These are phyloP conservation scores for Clohesyomyces aquaticus DNA, from an alignment of 495 filamentous ascomycete species.

Conservation along the genomic window DNA sequence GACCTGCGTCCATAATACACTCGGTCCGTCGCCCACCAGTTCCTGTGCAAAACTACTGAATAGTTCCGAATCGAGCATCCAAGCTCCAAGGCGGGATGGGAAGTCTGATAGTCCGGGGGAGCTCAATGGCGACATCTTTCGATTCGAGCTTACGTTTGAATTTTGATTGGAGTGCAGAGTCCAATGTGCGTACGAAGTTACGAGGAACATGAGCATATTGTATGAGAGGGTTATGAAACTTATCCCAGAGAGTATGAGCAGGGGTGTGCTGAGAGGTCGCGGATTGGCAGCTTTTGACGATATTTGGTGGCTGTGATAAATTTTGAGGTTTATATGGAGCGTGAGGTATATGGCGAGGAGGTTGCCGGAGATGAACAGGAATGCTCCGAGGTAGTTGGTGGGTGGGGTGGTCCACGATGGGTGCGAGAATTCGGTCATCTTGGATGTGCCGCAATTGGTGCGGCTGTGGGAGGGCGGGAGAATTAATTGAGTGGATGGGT, in stretches of 20 bases:
- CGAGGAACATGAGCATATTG: conserved; percentile 29
- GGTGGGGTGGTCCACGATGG: conserved; percentile 13
- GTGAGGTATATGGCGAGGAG: conserved; percentile 7
- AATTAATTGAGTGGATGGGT: not conserved
- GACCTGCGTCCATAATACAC: conserved; percentile 20
- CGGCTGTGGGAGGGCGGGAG: not conserved
- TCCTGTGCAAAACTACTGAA: conserved; percentile 26
- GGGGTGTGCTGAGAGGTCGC: conserved; percentile 6
- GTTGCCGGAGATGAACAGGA: conserved; percentile 18
- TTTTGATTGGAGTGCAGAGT: not conserved
- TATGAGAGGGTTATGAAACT: conserved; percentile 29
- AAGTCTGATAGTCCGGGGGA: too few species aligned
- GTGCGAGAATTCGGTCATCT: not conserved
- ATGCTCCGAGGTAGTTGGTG: conserved; percentile 15
- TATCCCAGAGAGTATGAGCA: conserved; percentile 10
- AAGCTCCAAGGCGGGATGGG: conserved; percentile 1
- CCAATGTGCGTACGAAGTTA: conserved; percentile 13
- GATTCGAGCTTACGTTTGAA: not conserved
- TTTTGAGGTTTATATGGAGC: not conserved
- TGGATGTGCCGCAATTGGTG: not conserved
- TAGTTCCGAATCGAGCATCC: conserved; percentile 21
- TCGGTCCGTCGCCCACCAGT: conserved; percentile 22
- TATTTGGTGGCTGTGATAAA: conserved; percentile 6
- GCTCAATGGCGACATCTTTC: not conserved
- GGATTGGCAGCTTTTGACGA: not conserved